Evolutionary conservation across 2,329 filamentous ascomycete species (phyloP).

Genomic region (Trichoderma arundinaceum): DNA sequence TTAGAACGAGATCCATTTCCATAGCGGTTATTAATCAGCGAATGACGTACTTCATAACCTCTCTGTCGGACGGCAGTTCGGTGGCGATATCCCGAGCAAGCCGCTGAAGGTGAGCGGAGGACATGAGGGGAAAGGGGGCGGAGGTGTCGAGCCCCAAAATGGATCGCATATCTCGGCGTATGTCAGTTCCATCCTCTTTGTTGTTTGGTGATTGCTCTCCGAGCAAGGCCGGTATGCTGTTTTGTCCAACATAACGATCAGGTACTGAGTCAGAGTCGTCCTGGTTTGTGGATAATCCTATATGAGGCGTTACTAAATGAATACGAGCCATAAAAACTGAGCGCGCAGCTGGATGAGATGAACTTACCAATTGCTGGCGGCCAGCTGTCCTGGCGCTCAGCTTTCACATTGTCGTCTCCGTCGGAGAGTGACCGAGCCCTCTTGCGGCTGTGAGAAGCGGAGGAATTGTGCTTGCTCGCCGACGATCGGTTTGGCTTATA

Average conservation of each 20-base stretch:
- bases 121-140: slow-evolving; percentile 71
- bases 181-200: slow-evolving; percentile 59
- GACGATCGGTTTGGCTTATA: slow-evolving; percentile 66
- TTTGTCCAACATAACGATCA: slow-evolving; percentile 68
- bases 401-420: slow-evolving; percentile 43
- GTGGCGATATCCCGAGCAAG: slow-evolving; percentile 65
- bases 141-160: slow-evolving; percentile 70
- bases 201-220: slow-evolving; percentile 64
- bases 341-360: not conserved
- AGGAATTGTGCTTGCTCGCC: slow-evolving; percentile 45
- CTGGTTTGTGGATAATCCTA: slow-evolving; percentile 46
- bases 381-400: slow-evolving; percentile 51
- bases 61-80: slow-evolving; percentile 67
- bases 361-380: slow-evolving; percentile 49
- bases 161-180: slow-evolving; percentile 68
- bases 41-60: slow-evolving; percentile 66
- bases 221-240: slow-evolving; percentile 70
- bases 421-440: slow-evolving; percentile 45
- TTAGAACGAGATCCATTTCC: not conserved
- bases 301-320: slow-evolving; percentile 28
- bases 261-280: slow-evolving; percentile 61
- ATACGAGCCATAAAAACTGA: not conserved
- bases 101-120: slow-evolving; percentile 63
- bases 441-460: slow-evolving; percentile 43
- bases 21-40: not conserved